Base-by-base conservation (phyloP, 768 basidiomycete genomes). In the Collybia nuda region DNA sequence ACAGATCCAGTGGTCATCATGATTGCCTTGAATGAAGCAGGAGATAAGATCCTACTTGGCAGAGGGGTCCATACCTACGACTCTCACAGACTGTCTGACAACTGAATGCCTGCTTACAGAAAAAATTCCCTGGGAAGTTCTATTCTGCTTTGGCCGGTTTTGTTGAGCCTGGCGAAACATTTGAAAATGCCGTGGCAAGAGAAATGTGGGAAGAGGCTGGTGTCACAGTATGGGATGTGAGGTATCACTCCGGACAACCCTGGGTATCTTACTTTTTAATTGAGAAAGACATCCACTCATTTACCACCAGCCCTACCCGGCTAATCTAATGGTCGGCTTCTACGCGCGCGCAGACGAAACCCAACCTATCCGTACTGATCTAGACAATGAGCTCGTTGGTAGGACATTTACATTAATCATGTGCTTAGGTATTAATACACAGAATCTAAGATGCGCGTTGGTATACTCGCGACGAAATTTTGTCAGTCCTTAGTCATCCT, bases 151-250 rank as follows among this genome's bases (percentile, higher is more conserved):
- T 98, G 23, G 93, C 95, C 1, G 96, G 96, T 2, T 98, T 98
- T 63, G 80, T 95, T 40, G 96, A 98, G 65, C 93, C 94, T 4
- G 94, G 89, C 8, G 96, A 99, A 66, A 84, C 89, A 0, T 88
- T 97, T 55, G 96, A 99, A 63, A 94, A 98, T 58, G 88, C 95
- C 2, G 94, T 98, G 24, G 75, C 80, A 46, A 79, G 96, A 35
- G 96, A 98, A 67, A 86, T 96, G 66, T 92, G 92, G 85, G 96
- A 99, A 66, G 96, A 98, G 67, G 90, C 92, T 2, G 96, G 96
- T 3, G 79, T 98, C n/a, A 80, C 77, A 41, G 90, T 92, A 19
- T 87, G 86, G 73, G 78, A 92, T 56, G 79, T 94, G 21, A 77
- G 76, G 56, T 98, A 96, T 63, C 91, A 94, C 66, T 90, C 88